phyloP scores from a whole-genome alignment of 163 green algal species.

The Scenedesmus sp. region DNA sequence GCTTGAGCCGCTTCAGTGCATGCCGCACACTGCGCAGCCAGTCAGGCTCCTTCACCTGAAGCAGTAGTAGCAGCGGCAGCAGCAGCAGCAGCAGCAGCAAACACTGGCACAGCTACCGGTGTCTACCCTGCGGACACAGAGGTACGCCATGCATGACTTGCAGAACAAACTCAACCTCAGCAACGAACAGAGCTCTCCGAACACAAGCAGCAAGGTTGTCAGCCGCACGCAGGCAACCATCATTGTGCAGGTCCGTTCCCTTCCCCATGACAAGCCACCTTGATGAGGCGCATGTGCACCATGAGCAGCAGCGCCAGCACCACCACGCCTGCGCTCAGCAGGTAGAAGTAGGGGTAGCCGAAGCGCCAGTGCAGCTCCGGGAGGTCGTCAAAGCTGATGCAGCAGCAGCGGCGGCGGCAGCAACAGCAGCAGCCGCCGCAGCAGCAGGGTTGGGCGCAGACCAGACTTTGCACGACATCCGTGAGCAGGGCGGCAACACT shows the following conservation, averaged over 20 bases:
- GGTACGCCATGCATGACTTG: too few species aligned
- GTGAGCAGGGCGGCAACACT: too few species aligned
- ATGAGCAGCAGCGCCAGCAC: conserved; percentile 27
- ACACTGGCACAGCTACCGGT: too few species aligned
- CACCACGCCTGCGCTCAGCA: conserved; percentile 3
- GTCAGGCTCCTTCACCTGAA: conserved; percentile 11
- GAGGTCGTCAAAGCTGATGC: background rate
- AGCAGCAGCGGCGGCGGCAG: background rate
- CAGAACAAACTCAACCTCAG: too few species aligned
- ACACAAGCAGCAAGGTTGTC: too few species aligned
- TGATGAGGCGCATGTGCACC: conserved; percentile 33
- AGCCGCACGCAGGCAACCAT: too few species aligned
- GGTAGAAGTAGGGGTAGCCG: conserved; percentile 43
- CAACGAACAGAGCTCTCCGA: too few species aligned
- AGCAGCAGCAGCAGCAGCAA: background rate
- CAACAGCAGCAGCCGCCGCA: background rate
- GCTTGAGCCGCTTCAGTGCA: background rate
- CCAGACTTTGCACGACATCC: too few species aligned
- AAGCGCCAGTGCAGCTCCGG: conserved; percentile 37
- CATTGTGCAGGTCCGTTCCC: too few species aligned
- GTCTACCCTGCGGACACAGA: too few species aligned
- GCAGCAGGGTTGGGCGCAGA: background rate
- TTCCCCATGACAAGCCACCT: background rate
- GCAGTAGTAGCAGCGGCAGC: background rate
- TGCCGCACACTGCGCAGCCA: background rate